Conservation (phyloP, 2,329 filamentous ascomycete genomes). For the Coniochaeta prunicola region DNA sequence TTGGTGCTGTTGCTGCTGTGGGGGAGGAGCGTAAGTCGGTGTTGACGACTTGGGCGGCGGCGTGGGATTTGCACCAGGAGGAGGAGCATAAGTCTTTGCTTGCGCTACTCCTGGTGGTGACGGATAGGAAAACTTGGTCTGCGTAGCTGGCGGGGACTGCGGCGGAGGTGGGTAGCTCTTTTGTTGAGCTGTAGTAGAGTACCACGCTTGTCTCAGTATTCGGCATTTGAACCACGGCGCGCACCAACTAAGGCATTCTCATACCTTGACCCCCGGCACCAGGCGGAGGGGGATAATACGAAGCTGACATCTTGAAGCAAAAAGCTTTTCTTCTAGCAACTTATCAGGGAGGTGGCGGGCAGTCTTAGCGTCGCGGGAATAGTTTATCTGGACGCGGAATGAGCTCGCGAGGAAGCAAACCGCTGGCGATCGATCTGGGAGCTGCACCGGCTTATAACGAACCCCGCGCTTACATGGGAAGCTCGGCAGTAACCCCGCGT, state of each 20-base stretch:
- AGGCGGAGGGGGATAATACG: background rate
- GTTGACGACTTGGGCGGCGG: constrained; percentile 20
- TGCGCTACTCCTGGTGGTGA: constrained; percentile 19
- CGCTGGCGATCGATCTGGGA: background rate
- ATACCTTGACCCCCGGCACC: background rate
- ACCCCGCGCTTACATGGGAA: background rate
- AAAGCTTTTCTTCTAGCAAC: constrained; percentile 7
- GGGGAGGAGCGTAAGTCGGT: constrained; percentile 23
- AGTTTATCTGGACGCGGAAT: background rate
- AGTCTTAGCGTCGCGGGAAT: background rate
- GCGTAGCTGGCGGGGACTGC: constrained; percentile 25
- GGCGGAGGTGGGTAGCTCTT: constrained; percentile 27
- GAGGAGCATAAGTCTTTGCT: constrained; percentile 28
- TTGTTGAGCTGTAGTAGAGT: constrained; percentile 10
- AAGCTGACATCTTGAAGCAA: constrained; percentile 13
- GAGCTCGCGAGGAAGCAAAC: background rate
- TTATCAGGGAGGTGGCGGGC: background rate
- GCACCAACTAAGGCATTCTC: background rate
- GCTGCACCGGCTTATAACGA: background rate
- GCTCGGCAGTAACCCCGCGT: background rate
- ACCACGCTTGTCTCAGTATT: background rate
- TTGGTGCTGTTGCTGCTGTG: constrained; percentile 20
- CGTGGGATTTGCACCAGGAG: constrained; percentile 21
- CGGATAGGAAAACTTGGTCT: constrained; percentile 29
- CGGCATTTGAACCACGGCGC: background rate